Base-by-base conservation (phyloP, 2,329 filamentous ascomycete genomes). In the Alternaria ethzedia region DNA sequence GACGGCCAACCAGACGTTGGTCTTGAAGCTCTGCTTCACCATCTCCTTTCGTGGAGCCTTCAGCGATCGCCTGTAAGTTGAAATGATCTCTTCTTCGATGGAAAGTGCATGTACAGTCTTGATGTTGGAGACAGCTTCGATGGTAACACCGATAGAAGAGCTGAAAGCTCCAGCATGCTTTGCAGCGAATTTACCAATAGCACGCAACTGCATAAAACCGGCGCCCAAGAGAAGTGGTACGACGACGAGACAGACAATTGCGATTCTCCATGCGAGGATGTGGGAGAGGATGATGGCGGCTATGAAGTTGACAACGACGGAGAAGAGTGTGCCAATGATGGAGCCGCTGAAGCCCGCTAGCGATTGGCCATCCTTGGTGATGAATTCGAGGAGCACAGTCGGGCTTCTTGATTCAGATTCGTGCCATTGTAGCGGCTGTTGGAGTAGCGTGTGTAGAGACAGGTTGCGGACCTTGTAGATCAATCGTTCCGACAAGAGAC, bases 181-280 rank as follows among this genome's bases (percentile, higher is more conserved):
- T 30, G 83, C 85, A 63, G 91, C 90, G 17, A 87, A 86, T 77
- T 74, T 84, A 3, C 86, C 85, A 1, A 91, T 84, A 4, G 89
- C 85, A 1, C 84, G 85, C 15, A 93, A 83, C 66, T 91, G 87
- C 86, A 93, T 88, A 65, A 91, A 85, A 0, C 91, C 91, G 0
- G 90, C 86, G 2, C 88, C 88, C 0, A 94, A 83, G 6, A 93
- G 85, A 10, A 93, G 79, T 0, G 91, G 91, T 0, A 93, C 87
- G 9, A 88, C 84, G 0, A 90, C 86, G 6, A 94, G 82, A 58
- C 90, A 90, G 4, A 94, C 91, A 13, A 94, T 79, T 0, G 90
- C 90, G 64, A 94, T 92, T 72, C 88, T 90, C 91, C 91, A 94
- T 3, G 89, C 89, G 50, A 94, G 83, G 47, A 92, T 87, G 65